phyloP scores from a whole-genome alignment of 2,329 filamentous ascomycete genomes.

The Xylariaceae sp. region DNA sequence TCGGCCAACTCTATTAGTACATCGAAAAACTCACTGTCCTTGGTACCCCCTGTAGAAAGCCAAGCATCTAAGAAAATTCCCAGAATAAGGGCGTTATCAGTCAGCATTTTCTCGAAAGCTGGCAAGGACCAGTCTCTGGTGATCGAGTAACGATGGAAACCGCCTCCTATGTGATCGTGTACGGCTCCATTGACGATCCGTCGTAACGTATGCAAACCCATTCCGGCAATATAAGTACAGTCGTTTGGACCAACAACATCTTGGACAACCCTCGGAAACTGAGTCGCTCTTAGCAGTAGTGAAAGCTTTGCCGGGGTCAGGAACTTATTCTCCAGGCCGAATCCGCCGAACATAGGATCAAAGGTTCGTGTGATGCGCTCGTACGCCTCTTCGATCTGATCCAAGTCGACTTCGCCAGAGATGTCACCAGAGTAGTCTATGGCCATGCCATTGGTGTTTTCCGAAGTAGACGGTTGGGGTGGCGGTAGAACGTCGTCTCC shows the following conservation, averaged over 20 bases:
- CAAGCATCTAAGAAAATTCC: slow-evolving; percentile 87
- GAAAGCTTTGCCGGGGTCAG: slow-evolving; percentile 82
- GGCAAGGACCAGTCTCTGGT: slow-evolving; percentile 92
- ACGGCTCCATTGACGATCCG: slow-evolving; percentile 65
- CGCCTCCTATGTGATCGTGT: slow-evolving; percentile 59
- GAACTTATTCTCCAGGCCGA: slow-evolving; percentile 83
- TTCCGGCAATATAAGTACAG: slow-evolving; percentile 71
- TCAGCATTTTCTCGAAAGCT: slow-evolving; percentile 96
- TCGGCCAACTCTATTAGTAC: slow-evolving; percentile 80
- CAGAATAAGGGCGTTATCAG: slow-evolving; percentile 86
- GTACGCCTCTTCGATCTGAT: slow-evolving; percentile 88
- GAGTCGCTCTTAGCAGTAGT: slow-evolving; percentile 76
- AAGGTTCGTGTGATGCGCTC: slow-evolving; percentile 79
- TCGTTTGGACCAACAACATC: slow-evolving; percentile 89
- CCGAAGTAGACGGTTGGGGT: slow-evolving; percentile 14
- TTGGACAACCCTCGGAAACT: slow-evolving; percentile 71
- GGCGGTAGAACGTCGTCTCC: slow-evolving; percentile 35
- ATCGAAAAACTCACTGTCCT: slow-evolving; percentile 72
- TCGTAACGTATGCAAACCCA: slow-evolving; percentile 79
- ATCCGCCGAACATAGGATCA: slow-evolving; percentile 78
- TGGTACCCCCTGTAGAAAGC: slow-evolving; percentile 54
- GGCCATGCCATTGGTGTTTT: slow-evolving; percentile 7
- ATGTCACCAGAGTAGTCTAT: slow-evolving; percentile 47
- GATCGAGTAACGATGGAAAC: slow-evolving; percentile 77
- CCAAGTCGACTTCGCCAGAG: slow-evolving; percentile 75